phyloP scores from a whole-genome alignment of 345 rosid species.

The Hibiscus tridactylites region DNA sequence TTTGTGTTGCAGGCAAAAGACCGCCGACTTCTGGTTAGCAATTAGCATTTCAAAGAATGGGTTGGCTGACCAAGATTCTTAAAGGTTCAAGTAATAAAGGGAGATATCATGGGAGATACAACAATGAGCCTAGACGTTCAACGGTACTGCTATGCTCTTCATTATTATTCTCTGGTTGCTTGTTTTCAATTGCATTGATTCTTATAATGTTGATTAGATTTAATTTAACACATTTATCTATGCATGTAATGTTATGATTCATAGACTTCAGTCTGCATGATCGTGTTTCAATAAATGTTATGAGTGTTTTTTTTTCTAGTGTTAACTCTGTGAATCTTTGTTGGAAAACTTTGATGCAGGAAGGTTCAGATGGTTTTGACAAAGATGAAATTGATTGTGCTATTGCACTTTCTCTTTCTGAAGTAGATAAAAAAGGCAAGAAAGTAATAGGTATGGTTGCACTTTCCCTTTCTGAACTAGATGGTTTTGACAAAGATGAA shows the following conservation, averaged over 20 bases:
- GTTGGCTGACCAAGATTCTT: constrained; percentile 74
- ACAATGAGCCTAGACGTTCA: constrained; percentile 52
- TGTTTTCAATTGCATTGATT: neutral
- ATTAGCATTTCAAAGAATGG: constrained; percentile 36
- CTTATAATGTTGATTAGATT: neutral
- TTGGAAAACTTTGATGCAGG: constrained; percentile 41
- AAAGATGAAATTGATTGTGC: constrained; percentile 71
- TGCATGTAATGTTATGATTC: neutral
- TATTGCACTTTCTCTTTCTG: constrained; percentile 77
- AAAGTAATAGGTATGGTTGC: constrained; percentile 57
- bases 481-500: neutral
- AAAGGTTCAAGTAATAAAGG: constrained; percentile 57
- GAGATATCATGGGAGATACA: constrained; percentile 40
- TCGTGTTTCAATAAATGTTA: neutral
- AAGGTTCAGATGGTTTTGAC: constrained; percentile 67
- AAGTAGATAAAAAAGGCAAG: constrained; percentile 68
- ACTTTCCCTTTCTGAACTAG: too few species aligned
- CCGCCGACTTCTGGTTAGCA: constrained; percentile 16
- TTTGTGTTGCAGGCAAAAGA: constrained; percentile 31
- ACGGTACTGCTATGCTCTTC: constrained; percentile 35
- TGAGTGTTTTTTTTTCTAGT: neutral
- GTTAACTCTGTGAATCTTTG: neutral
- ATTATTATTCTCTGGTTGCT: neutral
- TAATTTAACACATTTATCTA: neutral
- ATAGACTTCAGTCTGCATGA: neutral